These are phyloP conservation scores for Asterophora lycoperdoides DNA, from an alignment of 768 basidiomycete genomes.

Conservation along the genomic window DNA sequence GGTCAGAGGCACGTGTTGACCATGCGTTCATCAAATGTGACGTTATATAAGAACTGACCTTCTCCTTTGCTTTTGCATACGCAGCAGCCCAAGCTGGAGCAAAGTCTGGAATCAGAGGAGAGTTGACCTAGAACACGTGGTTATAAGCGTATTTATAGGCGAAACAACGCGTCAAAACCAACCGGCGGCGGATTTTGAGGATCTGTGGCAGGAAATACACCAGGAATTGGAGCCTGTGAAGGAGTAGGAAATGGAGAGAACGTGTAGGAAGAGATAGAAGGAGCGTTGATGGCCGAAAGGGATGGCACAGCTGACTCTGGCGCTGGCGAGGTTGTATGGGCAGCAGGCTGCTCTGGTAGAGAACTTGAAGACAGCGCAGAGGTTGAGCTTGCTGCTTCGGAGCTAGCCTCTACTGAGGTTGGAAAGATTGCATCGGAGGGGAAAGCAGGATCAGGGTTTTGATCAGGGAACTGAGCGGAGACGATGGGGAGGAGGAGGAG, in stretches of 20 bases:
- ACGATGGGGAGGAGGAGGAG: conserved; percentile 13
- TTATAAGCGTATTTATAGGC: background rate
- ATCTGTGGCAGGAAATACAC: conserved; percentile 49
- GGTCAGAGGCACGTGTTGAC: conserved; percentile 4
- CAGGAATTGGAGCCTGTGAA: conserved; percentile 47
- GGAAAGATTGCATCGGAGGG: background rate
- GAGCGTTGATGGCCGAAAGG: conserved; percentile 5
- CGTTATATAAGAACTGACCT: conserved; percentile 33
- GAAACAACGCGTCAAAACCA: conserved; percentile 13
- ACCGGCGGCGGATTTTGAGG: conserved; percentile 57
- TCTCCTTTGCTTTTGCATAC: conserved; percentile 50
- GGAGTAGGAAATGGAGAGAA: conserved; percentile 61
- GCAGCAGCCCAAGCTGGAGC: conserved; percentile 56
- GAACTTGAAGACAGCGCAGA: conserved; percentile 2
- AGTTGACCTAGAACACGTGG: conserved; percentile 25
- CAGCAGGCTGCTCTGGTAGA: background rate
- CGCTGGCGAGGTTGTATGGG: background rate
- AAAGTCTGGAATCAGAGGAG: conserved; percentile 41
- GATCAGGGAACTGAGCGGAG: background rate
- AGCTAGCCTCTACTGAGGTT: conserved; percentile 6
- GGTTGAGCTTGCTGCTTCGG: background rate
- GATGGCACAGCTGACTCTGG: background rate
- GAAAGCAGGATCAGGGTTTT: too few relatives aligned
- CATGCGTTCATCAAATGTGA: conserved; percentile 2
- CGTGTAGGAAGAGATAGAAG: conserved; percentile 15